A percentile compares a stretch with the other conserved stretches of the same genome.
These are phyloP conservation scores for Hymenoscyphus occultus DNA, from an alignment of 2,329 filamentous ascomycete species.

Conservation along the genomic window DNA sequence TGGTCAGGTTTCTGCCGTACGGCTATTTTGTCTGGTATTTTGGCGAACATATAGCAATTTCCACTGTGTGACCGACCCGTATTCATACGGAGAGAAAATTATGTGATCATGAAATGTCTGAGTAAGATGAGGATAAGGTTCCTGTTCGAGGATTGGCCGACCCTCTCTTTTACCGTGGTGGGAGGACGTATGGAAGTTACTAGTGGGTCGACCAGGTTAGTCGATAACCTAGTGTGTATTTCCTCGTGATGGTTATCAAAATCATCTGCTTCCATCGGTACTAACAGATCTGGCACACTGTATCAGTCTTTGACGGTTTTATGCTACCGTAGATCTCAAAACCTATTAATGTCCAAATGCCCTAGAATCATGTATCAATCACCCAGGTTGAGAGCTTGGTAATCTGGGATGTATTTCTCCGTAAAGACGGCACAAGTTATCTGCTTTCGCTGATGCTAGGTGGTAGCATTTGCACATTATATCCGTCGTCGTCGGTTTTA, in stretches of 20 bases:
- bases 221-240: too few relatives aligned
- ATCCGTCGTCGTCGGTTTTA: neutral
- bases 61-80: neutral
- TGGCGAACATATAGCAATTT: neutral
- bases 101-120: neutral
- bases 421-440: neutral
- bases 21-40: constrained; percentile 30
- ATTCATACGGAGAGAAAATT: neutral
- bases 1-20: constrained; percentile 16
- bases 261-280: too few relatives aligned
- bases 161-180: neutral
- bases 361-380: too few relatives aligned
- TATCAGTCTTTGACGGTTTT: too few relatives aligned
- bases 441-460: neutral
- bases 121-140: neutral
- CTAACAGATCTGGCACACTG: too few relatives aligned
- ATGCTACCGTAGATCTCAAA: too few relatives aligned
- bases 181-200: neutral
- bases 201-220: too few relatives aligned
- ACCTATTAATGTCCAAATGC: too few relatives aligned
- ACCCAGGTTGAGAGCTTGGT: too few relatives aligned
- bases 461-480: neutral
- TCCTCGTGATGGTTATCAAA: too few relatives aligned
- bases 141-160: neutral
- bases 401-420: too few relatives aligned